Base-by-base conservation (phyloP, 208 protist genomes). In the Vickermania spadyakhi region DNA sequence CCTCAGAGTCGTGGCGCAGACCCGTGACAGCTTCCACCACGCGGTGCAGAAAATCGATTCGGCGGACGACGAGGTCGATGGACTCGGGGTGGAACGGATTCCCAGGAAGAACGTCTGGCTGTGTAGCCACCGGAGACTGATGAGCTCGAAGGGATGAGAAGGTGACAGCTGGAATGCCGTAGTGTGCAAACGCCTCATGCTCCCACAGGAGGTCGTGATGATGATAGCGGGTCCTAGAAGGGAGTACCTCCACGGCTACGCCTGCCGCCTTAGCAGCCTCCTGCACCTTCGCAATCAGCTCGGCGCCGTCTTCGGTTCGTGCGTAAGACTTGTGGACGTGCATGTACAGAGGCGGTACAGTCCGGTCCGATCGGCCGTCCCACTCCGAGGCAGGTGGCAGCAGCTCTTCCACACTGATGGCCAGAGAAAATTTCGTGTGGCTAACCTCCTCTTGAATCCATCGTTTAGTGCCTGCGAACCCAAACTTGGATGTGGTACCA, bases 161-260 rank as follows among this genome's bases (percentile, higher is more conserved):
- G 13, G 87, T 94, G 23, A 86, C 57, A 27, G 87, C 84, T 23
- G 75, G 66, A 36, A 94, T 62, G 58, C 89, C 75, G 0, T 70
- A 64, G 58, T 82, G 75, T 0, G 81, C 84, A 28, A 91, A 86
- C 30, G 89, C 75, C 66, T 94, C 84, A 56, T 94, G 87, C 75
- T 94, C 87, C 61, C 89, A 91, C 41, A 72, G 73, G 28, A 91
- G 63, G 65, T 91, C 84, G 61, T 86, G 80, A 54, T 94, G 81
- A 50, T 86, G 78, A 62, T 89, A 89, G 64, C 91, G 84, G 29
- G 77, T 89, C 72, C 84, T 89, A 28, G 77, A 68, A 1, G 70
- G 30, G 7, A 86, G 27, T 0, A 86, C 64, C 61, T 80, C 73
- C 22, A 94, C 68, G 11, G 61, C 60, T 11, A 91, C 59, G 28